A percentile compares a stretch with the other conserved stretches of the same genome.
Conservation (phyloP, 176 grass and related monocot species). For the Luzula sylvatica region DNA sequence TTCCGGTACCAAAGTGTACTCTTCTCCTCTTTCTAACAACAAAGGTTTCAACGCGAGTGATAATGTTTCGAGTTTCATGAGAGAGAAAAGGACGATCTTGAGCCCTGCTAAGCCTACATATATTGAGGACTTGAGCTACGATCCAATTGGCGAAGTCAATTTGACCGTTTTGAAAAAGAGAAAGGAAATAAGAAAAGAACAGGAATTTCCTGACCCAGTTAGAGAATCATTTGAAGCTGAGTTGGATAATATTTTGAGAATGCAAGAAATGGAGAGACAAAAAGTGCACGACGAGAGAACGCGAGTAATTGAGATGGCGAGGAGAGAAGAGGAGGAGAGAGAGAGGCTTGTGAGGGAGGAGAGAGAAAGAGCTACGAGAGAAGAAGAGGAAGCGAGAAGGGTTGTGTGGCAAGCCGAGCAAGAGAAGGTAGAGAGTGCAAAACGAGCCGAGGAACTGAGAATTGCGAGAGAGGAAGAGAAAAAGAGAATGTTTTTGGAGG, state of each 20-base stretch:
- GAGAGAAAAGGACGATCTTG: constrained; percentile 36
- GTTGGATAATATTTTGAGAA: constrained; percentile 73
- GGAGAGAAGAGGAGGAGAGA: constrained; percentile 72
- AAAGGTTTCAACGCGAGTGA: constrained; percentile 43
- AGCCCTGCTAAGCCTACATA: constrained; percentile 32
- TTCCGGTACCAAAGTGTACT: constrained; percentile 43
- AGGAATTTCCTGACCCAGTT: constrained; percentile 74
- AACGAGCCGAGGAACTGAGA: constrained; percentile 72
- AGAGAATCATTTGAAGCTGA: constrained; percentile 97
- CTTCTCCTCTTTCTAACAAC: constrained; percentile 12
- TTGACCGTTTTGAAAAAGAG: constrained; percentile 80
- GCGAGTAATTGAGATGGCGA: constrained; percentile 52
- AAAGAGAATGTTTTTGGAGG: constrained; percentile 47
- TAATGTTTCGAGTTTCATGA: constrained; percentile 32
- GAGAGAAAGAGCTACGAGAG: constrained; percentile 43
- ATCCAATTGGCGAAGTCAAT: constrained; percentile 49
- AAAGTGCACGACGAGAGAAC: constrained; percentile 60
- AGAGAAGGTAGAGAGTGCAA: constrained; percentile 62
- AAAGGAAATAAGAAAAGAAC: constrained; percentile 46
- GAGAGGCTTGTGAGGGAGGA: constrained; percentile 75
- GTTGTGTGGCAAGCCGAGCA: constrained; percentile 72
- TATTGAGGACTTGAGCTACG: constrained; percentile 47
- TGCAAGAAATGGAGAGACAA: constrained; percentile 79
- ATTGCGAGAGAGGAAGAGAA: constrained; percentile 85
- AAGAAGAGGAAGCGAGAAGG: constrained; percentile 68